Evolutionary conservation across 441 rosid species (phyloP), one percentile per base, ranked within the genome.

Genomic region (Arabidopsis hybrid): DNA sequence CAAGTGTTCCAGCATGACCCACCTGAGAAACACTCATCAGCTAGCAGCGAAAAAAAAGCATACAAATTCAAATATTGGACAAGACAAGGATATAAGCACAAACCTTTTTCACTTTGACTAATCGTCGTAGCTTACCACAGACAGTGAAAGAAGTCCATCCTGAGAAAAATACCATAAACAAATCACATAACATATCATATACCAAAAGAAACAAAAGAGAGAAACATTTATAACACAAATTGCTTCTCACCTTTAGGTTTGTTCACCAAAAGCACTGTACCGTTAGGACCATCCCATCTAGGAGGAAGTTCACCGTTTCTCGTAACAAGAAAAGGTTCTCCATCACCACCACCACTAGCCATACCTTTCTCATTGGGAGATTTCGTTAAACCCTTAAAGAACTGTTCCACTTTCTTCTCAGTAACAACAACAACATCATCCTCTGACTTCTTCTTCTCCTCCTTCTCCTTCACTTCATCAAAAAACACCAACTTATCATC

Each of bases 71-170:
- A 60, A 36, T 9, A 10, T 67, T 55, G 70, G 13, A 61, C 42
- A 13, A 60, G 26, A 32, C 45, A 65, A 58, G 69, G 51, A 56
- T 12, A 49, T 26, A 74, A 70, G 70, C 56, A 49, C 31, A 39
- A 57, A 94, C 99, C 99, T 92, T 95, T 78, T 92, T 85, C 79
- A 95, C 98, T 73, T 88, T 89, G 67, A 91, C 95, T 61, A 92
- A 76, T 79, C 93, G 86, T 32, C 97, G 90, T 78, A 92, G 88
- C 93, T 92, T 95, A 21, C 99, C 98, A 78, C 99, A 95, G 55
- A 95, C 96, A 5, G 99, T 95, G 75, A 95, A 95, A 32, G 97
- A 92, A 59, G 99, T 95, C 98, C 98, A 95, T 60, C 97, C 98
- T 91, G 80, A 21, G 34, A 63, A 58, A 68, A 69, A 56, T 13